Evolutionary conservation across 2,329 filamentous ascomycete genomes (phyloP), one percentile per base, ranked within the genome.

Genomic region (Sphaerostilbella broomeana): DNA sequence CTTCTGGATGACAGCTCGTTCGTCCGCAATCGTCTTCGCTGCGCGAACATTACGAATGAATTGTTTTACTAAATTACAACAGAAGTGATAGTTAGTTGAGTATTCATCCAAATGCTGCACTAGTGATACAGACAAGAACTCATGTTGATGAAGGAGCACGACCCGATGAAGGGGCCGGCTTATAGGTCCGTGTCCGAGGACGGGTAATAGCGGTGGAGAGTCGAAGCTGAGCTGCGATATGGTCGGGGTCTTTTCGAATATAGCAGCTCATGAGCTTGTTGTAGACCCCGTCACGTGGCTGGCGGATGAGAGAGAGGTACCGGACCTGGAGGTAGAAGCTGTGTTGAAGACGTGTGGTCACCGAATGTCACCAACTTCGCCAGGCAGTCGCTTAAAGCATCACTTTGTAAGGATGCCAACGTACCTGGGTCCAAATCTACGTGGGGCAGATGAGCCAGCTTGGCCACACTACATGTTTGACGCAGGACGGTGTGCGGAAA

Each of bases 21-120:
- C 92, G 67, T 98, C 92, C 62, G 94, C 94, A 60, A 98, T 95
- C 24, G 92, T 98, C 72, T 98, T 98, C 45, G 92, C 88, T 46
- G 92, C 90, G 62, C 92, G 87, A 61, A 98, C 92, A 68, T 95
- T 97, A 62, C 92, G 89, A 67, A 98, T 98, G 69, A 98, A 98
- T 70, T 97, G 92, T 72, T 98, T 98, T 63, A 98, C 92, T 97
- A 59, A n/a, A n/a, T n/a, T n/a, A n/a, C n/a, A n/a, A n/a, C n/a
- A n/a, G n/a, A n/a, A n/a, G n/a, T n/a, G n/a, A n/a, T n/a, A n/a
- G n/a, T n/a, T n/a, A n/a, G n/a, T n/a, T n/a, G n/a, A n/a, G n/a
- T n/a, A n/a, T n/a, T n/a, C n/a, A n/a, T n/a, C n/a, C n/a, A n/a
- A n/a, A n/a, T n/a, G n/a, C n/a, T n/a, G n/a, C 39, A 38, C 29